Base-by-base conservation (phyloP, 306 rosid species). In the Prunus kanzakura region DNA sequence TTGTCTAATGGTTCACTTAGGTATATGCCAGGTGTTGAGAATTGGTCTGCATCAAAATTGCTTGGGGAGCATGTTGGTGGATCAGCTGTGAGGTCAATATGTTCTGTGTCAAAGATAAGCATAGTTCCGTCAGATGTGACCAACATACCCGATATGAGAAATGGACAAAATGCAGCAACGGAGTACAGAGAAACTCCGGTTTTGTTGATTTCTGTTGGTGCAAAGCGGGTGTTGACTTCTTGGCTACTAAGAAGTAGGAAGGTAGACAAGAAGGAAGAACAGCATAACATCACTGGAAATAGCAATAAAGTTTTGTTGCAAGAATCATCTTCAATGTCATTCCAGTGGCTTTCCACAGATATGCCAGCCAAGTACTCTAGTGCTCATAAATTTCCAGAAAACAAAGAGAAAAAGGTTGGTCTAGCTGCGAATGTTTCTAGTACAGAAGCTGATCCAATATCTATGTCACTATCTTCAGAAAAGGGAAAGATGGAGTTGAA, bases 61-160 rank as follows among this genome's bases (percentile, higher is more conserved):
- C 96, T 95, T 62, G 97, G 97, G 76, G 97, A 92, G 84, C 97
- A 95, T 88, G 97, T 95, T 82, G 97, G 97, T 35, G 97, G 99
- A 79, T 95, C 99, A 49, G 97, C 99, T 27, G 99, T 95, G 78
- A 87, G 97, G 79, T 92, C 97, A 57, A 77, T 95, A 82, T 92
- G 97, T 79, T 86, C 62, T 25, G 87, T 89, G 72, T 90, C 99
- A 76, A 87, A 90, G 80, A 76, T 89, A 61, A 86, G 89, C 73
- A 57, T 76, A 13, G 69, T 91, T 85, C 82, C 89, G 55, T 75
- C 92, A 8, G 83, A 84, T 72, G 65, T 10, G 19, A n/a, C 69
- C 11, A 18, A 68, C 57, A 56, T 66, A 29, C 70, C 77, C 49
- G 74, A 79, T 83, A 78, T 62, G 55, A 73, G 38, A 69, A 77